These are phyloP conservation scores for Cyberlindnera mycetangii DNA, from an alignment of 805 yeast genomes.

Conservation along the genomic window DNA sequence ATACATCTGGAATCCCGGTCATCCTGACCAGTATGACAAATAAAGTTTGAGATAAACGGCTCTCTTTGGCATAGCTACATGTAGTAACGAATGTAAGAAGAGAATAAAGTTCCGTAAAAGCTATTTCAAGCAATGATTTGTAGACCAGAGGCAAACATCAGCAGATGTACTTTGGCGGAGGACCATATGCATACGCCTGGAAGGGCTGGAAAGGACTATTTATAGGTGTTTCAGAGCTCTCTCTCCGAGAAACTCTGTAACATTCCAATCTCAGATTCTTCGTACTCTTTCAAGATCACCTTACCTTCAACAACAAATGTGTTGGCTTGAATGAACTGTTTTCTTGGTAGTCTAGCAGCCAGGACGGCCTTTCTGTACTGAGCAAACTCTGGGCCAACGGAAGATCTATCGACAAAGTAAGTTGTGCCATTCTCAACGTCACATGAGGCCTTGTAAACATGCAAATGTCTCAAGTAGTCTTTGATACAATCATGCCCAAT, in stretches of 20 bases:
- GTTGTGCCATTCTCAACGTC: conserved; percentile 61
- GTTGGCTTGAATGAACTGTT: conserved; percentile 82
- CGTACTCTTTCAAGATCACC: conserved; percentile 67
- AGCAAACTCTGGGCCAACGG: conserved; percentile 60
- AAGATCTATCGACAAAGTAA: conserved; percentile 67
- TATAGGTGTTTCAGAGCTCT: conserved; percentile 25
- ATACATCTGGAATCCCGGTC: not conserved
- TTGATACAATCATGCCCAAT: conserved; percentile 74
- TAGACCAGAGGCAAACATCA: too few species aligned
- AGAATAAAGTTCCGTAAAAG: too few species aligned
- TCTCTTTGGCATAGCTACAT: too few species aligned
- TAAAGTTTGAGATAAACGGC: too few species aligned
- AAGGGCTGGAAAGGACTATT: too few species aligned
- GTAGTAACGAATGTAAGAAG: too few species aligned
- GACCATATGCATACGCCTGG: too few species aligned
- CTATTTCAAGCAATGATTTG: too few species aligned
- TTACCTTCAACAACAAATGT: conserved; percentile 42
- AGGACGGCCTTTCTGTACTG: conserved; percentile 66
- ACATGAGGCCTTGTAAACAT: conserved; percentile 76
- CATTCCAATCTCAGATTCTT: conserved; percentile 71
- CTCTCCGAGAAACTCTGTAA: conserved; percentile 73
- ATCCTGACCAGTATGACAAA: not conserved
- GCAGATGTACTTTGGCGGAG: too few species aligned
- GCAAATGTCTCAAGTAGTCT: conserved; percentile 67
- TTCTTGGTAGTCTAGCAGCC: conserved; percentile 74